These are phyloP conservation scores for Verticillium nonalfalfae DNA, from an alignment of 2,329 filamentous ascomycete species.

Conservation along the genomic window DNA sequence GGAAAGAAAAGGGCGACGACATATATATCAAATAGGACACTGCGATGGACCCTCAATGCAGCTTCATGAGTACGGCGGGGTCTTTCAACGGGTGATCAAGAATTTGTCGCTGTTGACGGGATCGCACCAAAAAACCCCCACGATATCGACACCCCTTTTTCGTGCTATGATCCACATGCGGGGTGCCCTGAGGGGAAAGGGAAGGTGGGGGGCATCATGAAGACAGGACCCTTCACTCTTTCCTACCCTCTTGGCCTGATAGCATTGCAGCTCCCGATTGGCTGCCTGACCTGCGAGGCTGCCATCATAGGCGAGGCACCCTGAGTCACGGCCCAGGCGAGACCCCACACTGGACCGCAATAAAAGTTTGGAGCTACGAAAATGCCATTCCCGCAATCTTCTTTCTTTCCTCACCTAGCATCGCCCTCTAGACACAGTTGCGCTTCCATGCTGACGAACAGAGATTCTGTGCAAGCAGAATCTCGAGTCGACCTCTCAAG, in stretches of 20 bases:
- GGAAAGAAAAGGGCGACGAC: background rate
- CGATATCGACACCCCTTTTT: background rate
- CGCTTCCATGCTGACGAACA: conserved; percentile 89
- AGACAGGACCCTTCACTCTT: background rate
- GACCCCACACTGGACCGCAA: conserved; percentile 6
- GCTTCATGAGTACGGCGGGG: background rate
- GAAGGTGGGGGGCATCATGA: background rate
- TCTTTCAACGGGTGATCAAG: background rate
- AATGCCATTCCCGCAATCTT: conserved; percentile 15
- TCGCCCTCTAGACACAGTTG: conserved; percentile 80
- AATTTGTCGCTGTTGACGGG: background rate
- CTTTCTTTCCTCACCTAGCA: conserved; percentile 46
- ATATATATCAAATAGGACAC: background rate
- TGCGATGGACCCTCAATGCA: background rate
- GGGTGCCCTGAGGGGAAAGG: background rate
- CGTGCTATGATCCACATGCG: background rate
- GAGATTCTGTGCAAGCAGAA: conserved; percentile 37
- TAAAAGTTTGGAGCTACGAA: conserved; percentile 4
- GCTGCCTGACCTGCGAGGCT: conserved; percentile 11
- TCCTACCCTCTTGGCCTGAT: background rate
- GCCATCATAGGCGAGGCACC: background rate
- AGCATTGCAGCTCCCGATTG: conserved; percentile 5
- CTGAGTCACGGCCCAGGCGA: conserved; percentile 4
- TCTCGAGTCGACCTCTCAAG: conserved; percentile 12
- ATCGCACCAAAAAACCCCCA: background rate